Percentiles rank a stretch among this genome's conserved stretches.
phyloP scores from a whole-genome alignment of 768 basidiomycete species.

The Lepiota brunneoincarnata region DNA sequence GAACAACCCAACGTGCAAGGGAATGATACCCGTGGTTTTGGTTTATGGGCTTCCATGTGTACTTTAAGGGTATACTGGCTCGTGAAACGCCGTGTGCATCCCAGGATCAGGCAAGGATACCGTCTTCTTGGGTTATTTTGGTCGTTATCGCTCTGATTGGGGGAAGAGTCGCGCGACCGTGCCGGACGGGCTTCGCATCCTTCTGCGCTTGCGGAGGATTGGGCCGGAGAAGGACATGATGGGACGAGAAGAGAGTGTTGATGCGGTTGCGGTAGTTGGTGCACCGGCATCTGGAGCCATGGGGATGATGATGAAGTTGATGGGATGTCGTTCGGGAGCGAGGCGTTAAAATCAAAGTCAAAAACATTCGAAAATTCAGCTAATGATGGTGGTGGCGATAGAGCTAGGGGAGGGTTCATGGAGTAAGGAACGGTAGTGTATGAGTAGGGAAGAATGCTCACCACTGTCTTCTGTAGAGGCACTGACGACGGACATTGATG shows the following conservation, averaged over 20 bases:
- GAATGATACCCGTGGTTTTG: constrained; percentile 45
- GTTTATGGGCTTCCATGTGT: constrained; percentile 54
- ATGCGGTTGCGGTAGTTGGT: constrained; percentile 11
- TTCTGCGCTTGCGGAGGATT: constrained; percentile 26
- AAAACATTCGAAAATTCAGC: constrained; percentile 30
- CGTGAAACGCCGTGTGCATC: constrained; percentile 48
- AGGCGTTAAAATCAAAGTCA: constrained; percentile 29
- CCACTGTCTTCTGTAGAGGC: constrained; percentile 33
- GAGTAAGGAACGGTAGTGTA: constrained; percentile 11
- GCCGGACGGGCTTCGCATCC: constrained; percentile 19
- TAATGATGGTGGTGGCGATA: constrained; percentile 29
- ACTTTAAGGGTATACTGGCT: constrained; percentile 54
- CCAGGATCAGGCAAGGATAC: constrained; percentile 45
- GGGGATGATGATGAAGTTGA: constrained; percentile 11
- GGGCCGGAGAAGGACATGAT: constrained; percentile 22
- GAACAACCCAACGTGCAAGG: constrained; percentile 54
- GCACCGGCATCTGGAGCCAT: constrained; percentile 11
- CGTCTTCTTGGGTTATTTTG: constrained; percentile 34
- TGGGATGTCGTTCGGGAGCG: constrained; percentile 13
- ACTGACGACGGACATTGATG: constrained; percentile 27
- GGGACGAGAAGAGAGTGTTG: constrained; percentile 17
- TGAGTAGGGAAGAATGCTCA: constrained; percentile 13
- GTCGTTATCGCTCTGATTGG: constrained; percentile 30
- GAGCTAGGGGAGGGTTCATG: constrained; percentile 22
- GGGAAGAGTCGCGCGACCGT: constrained; percentile 30